Conservation (phyloP, 306 rosid genomes). For the Crotalaria pallida region DNA sequence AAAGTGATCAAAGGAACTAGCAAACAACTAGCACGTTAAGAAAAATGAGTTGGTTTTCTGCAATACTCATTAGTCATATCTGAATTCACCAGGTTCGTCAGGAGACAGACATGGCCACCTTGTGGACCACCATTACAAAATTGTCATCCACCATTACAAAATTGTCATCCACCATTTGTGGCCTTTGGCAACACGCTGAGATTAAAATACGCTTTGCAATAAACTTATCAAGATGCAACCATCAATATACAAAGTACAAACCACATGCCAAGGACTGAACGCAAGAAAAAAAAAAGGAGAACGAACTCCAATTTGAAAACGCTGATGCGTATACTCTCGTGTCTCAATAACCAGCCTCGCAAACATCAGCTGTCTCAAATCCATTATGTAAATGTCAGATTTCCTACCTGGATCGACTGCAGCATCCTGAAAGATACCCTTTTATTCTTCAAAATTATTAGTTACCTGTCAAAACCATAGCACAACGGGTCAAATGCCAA, state of each 20-base stretch:
- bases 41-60: neutral
- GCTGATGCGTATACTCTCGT: neutral
- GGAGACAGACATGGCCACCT: neutral
- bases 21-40: neutral
- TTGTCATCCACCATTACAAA: neutral
- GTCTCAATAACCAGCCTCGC: neutral
- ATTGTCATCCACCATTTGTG: neutral
- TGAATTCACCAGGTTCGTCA: neutral
- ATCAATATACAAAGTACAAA: constrained; percentile 9
- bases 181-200: neutral
- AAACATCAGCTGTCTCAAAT: constrained; percentile 2
- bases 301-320: neutral
- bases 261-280: neutral
- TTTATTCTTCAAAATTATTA: too few relatives aligned
- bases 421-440: too few relatives aligned
- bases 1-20: neutral
- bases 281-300: neutral
- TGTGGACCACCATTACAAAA: neutral
- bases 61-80: neutral
- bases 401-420: too few relatives aligned
- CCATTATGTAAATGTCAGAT: neutral
- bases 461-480: too few relatives aligned
- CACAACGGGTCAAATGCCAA: too few relatives aligned
- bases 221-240: constrained; percentile 4
- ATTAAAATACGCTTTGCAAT: neutral